Evolutionary conservation across 2,329 filamentous ascomycete species (phyloP).

Genomic region (Colletotrichum eremochloae): DNA sequence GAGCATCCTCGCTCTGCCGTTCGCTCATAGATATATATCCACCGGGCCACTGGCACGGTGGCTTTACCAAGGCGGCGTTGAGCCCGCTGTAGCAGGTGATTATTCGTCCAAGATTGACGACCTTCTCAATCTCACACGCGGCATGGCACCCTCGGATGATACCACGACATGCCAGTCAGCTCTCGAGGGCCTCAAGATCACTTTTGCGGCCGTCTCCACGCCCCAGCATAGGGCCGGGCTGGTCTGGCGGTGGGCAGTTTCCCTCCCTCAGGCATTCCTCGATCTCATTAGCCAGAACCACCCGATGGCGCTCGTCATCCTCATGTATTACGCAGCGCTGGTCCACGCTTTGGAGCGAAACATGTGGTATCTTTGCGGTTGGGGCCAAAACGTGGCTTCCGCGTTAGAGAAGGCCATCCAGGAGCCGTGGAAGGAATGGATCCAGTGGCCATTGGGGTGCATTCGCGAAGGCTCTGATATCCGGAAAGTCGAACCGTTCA

Average conservation of each 20-base stretch:
- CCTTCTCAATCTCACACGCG: slow-evolving; percentile 35
- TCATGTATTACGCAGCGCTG: slow-evolving; percentile 44
- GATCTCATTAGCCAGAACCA: slow-evolving; percentile 41
- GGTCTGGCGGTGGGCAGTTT: slow-evolving; percentile 44
- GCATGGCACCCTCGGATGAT: slow-evolving; percentile 37
- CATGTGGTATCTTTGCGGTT: slow-evolving; percentile 39
- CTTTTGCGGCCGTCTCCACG: slow-evolving; percentile 28
- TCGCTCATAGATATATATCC: slow-evolving; percentile 31
- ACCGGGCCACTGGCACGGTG: slow-evolving; percentile 35
- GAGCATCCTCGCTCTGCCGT: slow-evolving; percentile 38
- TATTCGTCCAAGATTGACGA: slow-evolving; percentile 36
- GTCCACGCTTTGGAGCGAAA: slow-evolving; percentile 32
- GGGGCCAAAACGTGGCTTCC: slow-evolving; percentile 27
- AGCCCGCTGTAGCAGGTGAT: slow-evolving; percentile 21
- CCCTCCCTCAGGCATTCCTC: slow-evolving; percentile 41
- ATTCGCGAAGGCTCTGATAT: slow-evolving; percentile 36
- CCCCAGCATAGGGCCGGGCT: slow-evolving; percentile 30
- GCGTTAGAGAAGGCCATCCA: slow-evolving; percentile 34
- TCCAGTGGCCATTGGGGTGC: slow-evolving; percentile 36
- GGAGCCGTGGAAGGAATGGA: slow-evolving; percentile 39
- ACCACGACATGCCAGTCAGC: slow-evolving; percentile 36
- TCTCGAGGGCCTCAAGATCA: slow-evolving; percentile 36
- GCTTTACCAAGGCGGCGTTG: slow-evolving; percentile 37
- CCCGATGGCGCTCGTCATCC: slow-evolving; percentile 42
- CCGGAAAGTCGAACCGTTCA: slow-evolving; percentile 13